phyloP scores from a whole-genome alignment of 352 stramenopile genomes.

The Globisporangium middletonii region DNA sequence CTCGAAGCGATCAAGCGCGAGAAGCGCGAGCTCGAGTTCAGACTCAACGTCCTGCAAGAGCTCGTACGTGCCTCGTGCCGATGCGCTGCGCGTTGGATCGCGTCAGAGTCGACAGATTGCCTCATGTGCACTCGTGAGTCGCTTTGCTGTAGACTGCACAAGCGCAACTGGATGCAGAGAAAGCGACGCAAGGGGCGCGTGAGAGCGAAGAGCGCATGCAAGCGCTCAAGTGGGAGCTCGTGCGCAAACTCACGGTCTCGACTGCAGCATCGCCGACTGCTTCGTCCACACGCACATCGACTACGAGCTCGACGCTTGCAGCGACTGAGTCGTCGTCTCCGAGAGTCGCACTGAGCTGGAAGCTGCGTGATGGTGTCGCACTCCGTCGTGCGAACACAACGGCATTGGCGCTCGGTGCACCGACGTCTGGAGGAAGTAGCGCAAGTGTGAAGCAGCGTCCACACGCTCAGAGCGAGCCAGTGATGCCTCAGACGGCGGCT shows the following conservation, averaged over 20 bases:
- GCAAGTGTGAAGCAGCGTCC: not conserved
- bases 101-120: not conserved
- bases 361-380: constrained; percentile 38
- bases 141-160: constrained; percentile 14
- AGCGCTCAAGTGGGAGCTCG: constrained; percentile 68
- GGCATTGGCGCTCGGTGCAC: not conserved
- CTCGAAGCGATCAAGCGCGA: constrained; percentile 33
- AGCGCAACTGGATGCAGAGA: constrained; percentile 49
- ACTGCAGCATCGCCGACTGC: constrained; percentile 1
- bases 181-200: constrained; percentile 22
- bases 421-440: not conserved
- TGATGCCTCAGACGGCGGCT: not conserved
- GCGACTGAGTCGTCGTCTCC: constrained; percentile 16
- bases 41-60: constrained; percentile 46
- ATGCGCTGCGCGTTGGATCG: too few species aligned
- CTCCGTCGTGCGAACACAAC: constrained; percentile 22
- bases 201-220: constrained; percentile 62
- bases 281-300: constrained; percentile 5
- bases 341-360: constrained; percentile 42
- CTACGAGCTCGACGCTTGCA: constrained; percentile 5
- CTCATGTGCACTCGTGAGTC: not conserved
- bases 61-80: constrained; percentile 19
- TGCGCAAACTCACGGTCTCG: constrained; percentile 37
- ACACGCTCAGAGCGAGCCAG: constrained; percentile 11
- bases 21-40: constrained; percentile 52